phyloP scores from a whole-genome alignment of 306 rosid species.

The Pyrus betulifolia region DNA sequence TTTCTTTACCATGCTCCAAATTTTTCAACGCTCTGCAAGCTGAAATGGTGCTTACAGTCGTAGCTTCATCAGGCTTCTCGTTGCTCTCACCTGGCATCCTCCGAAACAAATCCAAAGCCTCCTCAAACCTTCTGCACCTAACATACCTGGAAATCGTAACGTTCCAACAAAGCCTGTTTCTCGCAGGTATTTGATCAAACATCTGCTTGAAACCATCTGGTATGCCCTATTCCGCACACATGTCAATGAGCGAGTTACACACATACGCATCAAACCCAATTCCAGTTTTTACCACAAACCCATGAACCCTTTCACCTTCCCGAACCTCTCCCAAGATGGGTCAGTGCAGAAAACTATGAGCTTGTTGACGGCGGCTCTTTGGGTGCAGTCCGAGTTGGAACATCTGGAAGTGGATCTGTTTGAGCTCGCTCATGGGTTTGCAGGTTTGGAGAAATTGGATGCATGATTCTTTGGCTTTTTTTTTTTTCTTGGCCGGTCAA shows the following conservation, averaged over 20 bases:
- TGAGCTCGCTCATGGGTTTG: too few species aligned
- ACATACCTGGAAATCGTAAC: constrained; percentile 51
- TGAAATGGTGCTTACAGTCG: constrained; percentile 52
- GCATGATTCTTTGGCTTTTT: too few species aligned
- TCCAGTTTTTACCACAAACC: constrained; percentile 29
- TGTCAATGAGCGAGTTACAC: constrained; percentile 31
- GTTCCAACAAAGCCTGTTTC: constrained; percentile 66
- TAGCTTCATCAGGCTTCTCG: constrained; percentile 52
- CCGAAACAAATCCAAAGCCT: constrained; percentile 34
- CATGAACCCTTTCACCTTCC: constrained; percentile 17
- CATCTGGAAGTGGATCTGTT: too few species aligned
- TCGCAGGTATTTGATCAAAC: constrained; percentile 52
- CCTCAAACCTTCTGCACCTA: constrained; percentile 40
- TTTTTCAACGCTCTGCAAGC: constrained; percentile 51
- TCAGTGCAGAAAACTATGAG: too few species aligned
- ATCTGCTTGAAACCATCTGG: not conserved
- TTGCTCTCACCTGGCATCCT: constrained; percentile 38
- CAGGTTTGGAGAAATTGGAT: too few species aligned
- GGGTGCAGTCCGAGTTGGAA: too few species aligned
- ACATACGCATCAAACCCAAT: constrained; percentile 39
- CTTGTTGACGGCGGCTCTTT: too few species aligned
- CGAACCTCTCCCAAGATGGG: constrained; percentile 17
- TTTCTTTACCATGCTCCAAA: constrained; percentile 52
- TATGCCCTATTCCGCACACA: not conserved
- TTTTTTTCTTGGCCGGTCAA: too few species aligned